These are phyloP conservation scores for Schoenoplectus triqueter DNA, from an alignment of 202 grass and related monocot genomes.

Conservation along the genomic window DNA sequence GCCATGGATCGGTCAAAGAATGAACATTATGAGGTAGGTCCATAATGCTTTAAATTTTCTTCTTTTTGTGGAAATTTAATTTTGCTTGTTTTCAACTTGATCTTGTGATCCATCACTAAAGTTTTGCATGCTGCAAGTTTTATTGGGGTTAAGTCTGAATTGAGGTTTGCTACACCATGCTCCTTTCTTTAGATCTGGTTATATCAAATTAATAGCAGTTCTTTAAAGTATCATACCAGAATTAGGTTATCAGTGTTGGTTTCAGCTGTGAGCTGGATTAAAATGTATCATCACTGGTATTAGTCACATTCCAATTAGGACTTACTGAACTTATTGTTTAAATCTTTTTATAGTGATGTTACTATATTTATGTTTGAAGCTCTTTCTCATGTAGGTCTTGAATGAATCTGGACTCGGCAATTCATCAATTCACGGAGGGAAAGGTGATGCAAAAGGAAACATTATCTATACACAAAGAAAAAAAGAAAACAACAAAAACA, in stretches of 20 bases:
- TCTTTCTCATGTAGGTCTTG: conserved; percentile 58
- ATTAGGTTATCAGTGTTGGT: conserved; percentile 9
- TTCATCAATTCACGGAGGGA: conserved; percentile 60
- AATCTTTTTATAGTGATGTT: neutral
- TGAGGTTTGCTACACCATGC: neutral
- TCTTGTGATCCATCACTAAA: neutral
- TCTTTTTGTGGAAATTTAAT: conserved; percentile 38
- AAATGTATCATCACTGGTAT: neutral
- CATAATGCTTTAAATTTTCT: conserved; percentile 41
- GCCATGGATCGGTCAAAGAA: conserved; percentile 47
- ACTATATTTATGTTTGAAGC: conserved; percentile 27
- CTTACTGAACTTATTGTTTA: conserved; percentile 12
- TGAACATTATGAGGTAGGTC: conserved; percentile 67
- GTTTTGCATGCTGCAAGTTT: neutral
- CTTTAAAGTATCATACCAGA: neutral
- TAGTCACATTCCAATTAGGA: neutral
- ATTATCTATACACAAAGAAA: neutral
- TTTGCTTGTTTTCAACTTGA: conserved; percentile 38
- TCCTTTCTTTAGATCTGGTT: neutral
- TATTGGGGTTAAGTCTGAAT: neutral
- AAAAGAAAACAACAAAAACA: neutral
- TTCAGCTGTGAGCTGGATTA: neutral
- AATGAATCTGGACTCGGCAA: conserved; percentile 78
- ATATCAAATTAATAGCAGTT: neutral
- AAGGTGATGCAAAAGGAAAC: conserved; percentile 50